phyloP scores from a whole-genome alignment of 1,284 basidiomycete genomes.

The Malassezia brasiliensis region DNA sequence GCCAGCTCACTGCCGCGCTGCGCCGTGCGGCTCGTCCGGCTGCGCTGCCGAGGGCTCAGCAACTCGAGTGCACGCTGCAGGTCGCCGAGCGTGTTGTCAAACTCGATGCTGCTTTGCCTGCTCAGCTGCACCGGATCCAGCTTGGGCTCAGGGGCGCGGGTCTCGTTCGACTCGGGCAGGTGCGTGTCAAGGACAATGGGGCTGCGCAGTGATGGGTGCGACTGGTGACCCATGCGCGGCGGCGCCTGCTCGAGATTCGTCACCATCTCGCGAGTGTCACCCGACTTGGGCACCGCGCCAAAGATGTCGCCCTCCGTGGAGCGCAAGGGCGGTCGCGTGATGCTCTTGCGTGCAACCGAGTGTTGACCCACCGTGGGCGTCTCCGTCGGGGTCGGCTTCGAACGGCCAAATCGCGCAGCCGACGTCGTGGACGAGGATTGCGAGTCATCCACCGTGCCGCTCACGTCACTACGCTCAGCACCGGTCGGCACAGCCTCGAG shows the following conservation, averaged over 20 bases:
- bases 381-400: neutral
- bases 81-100: conserved; percentile 18
- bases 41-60: conserved; percentile 6
- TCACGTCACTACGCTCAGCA: neutral
- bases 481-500: neutral
- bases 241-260: neutral
- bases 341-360: conserved; percentile 2
- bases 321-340: neutral
- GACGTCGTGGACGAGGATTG: neutral
- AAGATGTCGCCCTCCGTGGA: neutral
- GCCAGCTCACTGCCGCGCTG: neutral
- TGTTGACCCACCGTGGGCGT: neutral
- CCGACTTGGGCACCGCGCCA: neutral
- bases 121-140: conserved; percentile 3
- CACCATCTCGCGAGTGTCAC: neutral
- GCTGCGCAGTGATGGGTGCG: conserved; percentile 7
- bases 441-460: neutral
- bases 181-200: conserved; percentile 9
- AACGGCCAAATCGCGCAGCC: neutral
- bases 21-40: neutral
- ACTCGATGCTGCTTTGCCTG: conserved; percentile 12
- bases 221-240: neutral
- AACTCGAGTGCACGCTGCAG: conserved; percentile 18
- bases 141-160: neutral
- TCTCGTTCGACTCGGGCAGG: neutral